phyloP scores from a whole-genome alignment of 2,329 filamentous ascomycete genomes.

The Clonostachys byssicola region DNA sequence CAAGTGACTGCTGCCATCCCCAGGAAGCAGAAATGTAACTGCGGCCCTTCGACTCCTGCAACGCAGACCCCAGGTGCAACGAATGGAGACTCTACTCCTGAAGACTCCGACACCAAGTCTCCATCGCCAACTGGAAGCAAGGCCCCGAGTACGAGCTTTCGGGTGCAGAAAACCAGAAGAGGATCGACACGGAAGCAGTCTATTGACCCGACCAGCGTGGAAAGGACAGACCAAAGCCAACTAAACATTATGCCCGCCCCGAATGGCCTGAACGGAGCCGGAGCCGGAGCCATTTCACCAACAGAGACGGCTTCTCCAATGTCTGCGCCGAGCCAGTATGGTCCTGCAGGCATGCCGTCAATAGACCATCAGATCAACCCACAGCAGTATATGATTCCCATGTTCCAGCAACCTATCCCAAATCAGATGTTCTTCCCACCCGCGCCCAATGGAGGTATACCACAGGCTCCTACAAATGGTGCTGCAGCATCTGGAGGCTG shows the following conservation, averaged over 20 bases:
- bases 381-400: conserved; percentile 19
- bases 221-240: conserved; percentile 48
- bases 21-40: conserved; percentile 51
- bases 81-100: conserved; percentile 12
- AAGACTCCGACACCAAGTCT: conserved; percentile 4
- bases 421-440: conserved; percentile 11
- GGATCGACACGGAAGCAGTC: conserved; percentile 37
- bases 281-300: conserved; percentile 17
- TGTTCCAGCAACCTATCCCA: conserved; percentile 21
- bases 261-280: conserved; percentile 10
- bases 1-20: conserved; percentile 63
- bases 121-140: conserved; percentile 23
- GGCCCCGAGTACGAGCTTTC: conserved; percentile 24
- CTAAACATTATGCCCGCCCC: conserved; percentile 35
- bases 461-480: not conserved
- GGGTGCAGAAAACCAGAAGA: conserved; percentile 38
- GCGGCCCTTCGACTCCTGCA: conserved; percentile 28
- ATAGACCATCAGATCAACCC: conserved; percentile 14
- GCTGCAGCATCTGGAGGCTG: conserved; percentile 7
- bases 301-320: conserved; percentile 4
- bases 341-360: conserved; percentile 17
- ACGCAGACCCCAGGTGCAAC: conserved; percentile 12
- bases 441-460: not conserved
- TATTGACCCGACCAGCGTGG: conserved; percentile 41
- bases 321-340: conserved; percentile 8